phyloP scores from a whole-genome alignment of 305 asterid genomes.

The Solanum hybrid region DNA sequence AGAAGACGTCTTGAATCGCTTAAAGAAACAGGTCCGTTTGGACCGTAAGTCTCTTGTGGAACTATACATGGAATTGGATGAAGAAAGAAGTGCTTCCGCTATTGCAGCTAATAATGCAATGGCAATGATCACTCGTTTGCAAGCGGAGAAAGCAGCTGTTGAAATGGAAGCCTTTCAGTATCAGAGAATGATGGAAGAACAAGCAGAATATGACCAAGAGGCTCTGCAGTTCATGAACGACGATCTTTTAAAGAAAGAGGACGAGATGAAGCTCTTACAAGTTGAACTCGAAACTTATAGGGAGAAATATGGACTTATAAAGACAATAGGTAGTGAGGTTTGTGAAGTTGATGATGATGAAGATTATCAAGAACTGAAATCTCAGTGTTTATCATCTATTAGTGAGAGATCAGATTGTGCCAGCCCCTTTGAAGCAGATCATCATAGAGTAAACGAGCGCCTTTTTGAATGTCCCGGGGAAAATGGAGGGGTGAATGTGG shows the following conservation, averaged over 20 bases:
- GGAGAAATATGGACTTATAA: slow-evolving; percentile 45
- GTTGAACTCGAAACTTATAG: slow-evolving; percentile 48
- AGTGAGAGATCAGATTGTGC: slow-evolving; percentile 42
- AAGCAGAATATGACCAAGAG: slow-evolving; percentile 85
- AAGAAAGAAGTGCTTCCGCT: slow-evolving; percentile 89
- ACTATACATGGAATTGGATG: slow-evolving; percentile 80
- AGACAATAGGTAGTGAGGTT: slow-evolving; percentile 50
- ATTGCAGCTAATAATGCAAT: slow-evolving; percentile 95
- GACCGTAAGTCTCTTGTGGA: slow-evolving; percentile 61
- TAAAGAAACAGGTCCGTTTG: slow-evolving; percentile 47
- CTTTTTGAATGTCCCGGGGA: slow-evolving; percentile 19
- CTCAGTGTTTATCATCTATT: slow-evolving; percentile 36
- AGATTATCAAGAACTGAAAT: slow-evolving; percentile 58
- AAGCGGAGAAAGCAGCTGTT: slow-evolving; percentile 89
- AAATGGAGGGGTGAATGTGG: slow-evolving; percentile 14
- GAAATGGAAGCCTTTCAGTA: slow-evolving; percentile 97
- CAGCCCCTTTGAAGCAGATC: slow-evolving; percentile 36
- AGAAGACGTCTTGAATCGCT: slow-evolving; percentile 31
- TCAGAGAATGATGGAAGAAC: slow-evolving; percentile 97
- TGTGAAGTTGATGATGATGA: slow-evolving; percentile 67
- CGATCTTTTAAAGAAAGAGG: slow-evolving; percentile 54
- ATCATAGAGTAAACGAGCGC: slow-evolving; percentile 18
- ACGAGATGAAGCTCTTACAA: slow-evolving; percentile 53
- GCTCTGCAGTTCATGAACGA: slow-evolving; percentile 69
- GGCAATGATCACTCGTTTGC: slow-evolving; percentile 96